Evolutionary conservation across 2,329 filamentous ascomycete genomes (phyloP).

Genomic region (Ophioceras dolichostomum): DNA sequence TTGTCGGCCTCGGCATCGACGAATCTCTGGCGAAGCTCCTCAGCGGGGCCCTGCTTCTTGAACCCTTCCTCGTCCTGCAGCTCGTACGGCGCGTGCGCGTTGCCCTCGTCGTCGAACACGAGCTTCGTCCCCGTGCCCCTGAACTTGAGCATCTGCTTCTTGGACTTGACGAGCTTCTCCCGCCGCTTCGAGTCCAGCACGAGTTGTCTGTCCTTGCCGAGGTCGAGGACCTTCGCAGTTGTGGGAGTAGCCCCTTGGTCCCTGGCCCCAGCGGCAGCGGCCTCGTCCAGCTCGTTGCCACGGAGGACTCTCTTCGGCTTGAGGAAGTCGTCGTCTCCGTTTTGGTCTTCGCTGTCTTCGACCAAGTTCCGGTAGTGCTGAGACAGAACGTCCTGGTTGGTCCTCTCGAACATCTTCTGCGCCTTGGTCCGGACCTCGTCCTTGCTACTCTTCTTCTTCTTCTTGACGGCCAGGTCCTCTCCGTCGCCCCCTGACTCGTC

Average conservation of each 20-base stretch:
- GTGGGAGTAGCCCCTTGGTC: slow-evolving; percentile 24
- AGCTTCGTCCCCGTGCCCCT: slow-evolving; percentile 78
- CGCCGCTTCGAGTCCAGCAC: slow-evolving; percentile 89
- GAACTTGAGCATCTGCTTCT: slow-evolving; percentile 86
- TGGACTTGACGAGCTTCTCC: slow-evolving; percentile 88
- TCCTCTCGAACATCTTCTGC: slow-evolving; percentile 94
- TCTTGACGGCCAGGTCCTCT: slow-evolving; percentile 24
- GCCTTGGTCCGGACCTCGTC: slow-evolving; percentile 80
- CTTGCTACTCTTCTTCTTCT: slow-evolving; percentile 49
- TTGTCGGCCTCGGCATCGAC: slow-evolving; percentile 61
- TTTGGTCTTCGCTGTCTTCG: slow-evolving; percentile 29
- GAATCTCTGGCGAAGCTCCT: slow-evolving; percentile 66
- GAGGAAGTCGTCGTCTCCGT: slow-evolving; percentile 70
- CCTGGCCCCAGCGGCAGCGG: slow-evolving; percentile 29
- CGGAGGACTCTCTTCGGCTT: slow-evolving; percentile 79
- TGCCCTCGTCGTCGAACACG: slow-evolving; percentile 86
- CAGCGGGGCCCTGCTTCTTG: slow-evolving; percentile 58
- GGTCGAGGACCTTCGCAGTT: slow-evolving; percentile 47
- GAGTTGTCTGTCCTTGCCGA: slow-evolving; percentile 52
- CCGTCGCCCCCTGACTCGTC: slow-evolving; percentile 33
- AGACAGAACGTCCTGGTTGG: slow-evolving; percentile 92
- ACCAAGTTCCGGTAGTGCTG: slow-evolving; percentile 87
- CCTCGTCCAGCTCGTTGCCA: slow-evolving; percentile 49
- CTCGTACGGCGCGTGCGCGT: slow-evolving; percentile 75
- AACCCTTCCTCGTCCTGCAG: slow-evolving; percentile 80